Base-by-base conservation (phyloP, 371 early-diverging fungal species). In the Mortierella sp. region DNA sequence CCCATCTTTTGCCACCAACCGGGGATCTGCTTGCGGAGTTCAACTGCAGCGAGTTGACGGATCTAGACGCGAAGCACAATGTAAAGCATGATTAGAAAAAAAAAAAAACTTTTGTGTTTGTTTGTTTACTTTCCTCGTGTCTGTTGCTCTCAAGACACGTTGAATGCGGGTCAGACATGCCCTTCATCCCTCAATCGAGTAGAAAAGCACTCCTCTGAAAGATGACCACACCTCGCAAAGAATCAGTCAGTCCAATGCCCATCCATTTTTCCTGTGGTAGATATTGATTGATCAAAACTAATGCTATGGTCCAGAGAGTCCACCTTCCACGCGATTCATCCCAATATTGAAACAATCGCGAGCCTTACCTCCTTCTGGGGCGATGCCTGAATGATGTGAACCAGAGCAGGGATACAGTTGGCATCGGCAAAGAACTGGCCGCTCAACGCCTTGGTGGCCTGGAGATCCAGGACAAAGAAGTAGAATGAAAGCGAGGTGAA, bases 1-100 rank as follows among this genome's bases (percentile, higher is more conserved):
- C 86, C 89, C 10, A 93, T 59, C n/a, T 88, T 82, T 18, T 76
- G 76, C 95, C 95, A 96, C 81, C 82, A 87, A 74, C 84, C 89
- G 16, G 86, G 58, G 28, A 91, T 82, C 67, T 90, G 89, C 71
- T 96, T 96, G 67, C 93, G 88, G 56, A 93, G 86, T 82, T 96
- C 96, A 31, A 96, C 94, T 8, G 95, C 92, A 30, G 95, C 93
- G 41, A 96, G 81, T 80, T 95, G 95, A 52, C 95, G 91, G 39
- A 95, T 82, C 84, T 87, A 78, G 54, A 28, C 0, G 30, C 26
- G 31, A 23, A 1, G 1, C 19, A 8, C 45, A 42, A 46, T 10
- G 34, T 43, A n/a, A 38, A 21, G 24, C 43, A 42, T 9, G 54
- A 49, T 43, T 16, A 41, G 53, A 42, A 7, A n/a, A 47, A 3